phyloP scores from a whole-genome alignment of 495 filamentous ascomycete genomes.

The Penicillium riverlandense region DNA sequence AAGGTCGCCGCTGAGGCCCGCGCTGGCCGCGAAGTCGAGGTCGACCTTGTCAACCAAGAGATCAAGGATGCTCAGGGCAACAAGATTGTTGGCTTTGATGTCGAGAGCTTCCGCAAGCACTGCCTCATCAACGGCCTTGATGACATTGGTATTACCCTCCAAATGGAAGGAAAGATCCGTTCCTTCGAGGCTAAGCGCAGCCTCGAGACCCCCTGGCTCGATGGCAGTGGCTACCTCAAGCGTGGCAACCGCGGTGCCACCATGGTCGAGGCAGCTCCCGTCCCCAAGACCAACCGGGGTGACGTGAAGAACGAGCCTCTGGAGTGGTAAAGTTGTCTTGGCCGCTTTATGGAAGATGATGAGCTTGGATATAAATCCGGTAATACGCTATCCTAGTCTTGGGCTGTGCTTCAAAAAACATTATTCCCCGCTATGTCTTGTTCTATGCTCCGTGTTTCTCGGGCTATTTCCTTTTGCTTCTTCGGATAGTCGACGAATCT shows the following conservation, averaged over 20 bases:
- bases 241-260: slow-evolving; percentile 56
- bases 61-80: slow-evolving; percentile 71
- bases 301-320: slow-evolving; percentile 79
- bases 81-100: slow-evolving; percentile 69
- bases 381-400: too few relatives aligned
- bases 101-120: slow-evolving; percentile 88
- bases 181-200: slow-evolving; percentile 74
- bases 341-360: slow-evolving; percentile 2
- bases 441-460: slow-evolving; percentile 7
- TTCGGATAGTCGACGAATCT: slow-evolving; percentile 12
- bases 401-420: background rate
- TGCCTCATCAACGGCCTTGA: slow-evolving; percentile 93
- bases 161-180: slow-evolving; percentile 82
- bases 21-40: slow-evolving; percentile 79
- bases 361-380: slow-evolving; percentile 3
- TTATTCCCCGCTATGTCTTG: slow-evolving; percentile 3
- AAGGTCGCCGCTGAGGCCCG: slow-evolving; percentile 72
- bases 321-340: slow-evolving; percentile 63
- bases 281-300: slow-evolving; percentile 87
- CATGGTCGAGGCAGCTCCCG: slow-evolving; percentile 71
- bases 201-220: slow-evolving; percentile 82
- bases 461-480: slow-evolving; percentile 6
- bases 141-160: slow-evolving; percentile 91
- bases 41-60: slow-evolving; percentile 81
- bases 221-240: slow-evolving; percentile 79